phyloP scores from a whole-genome alignment of 495 filamentous ascomycete species.

The Trichoderma parareesei region DNA sequence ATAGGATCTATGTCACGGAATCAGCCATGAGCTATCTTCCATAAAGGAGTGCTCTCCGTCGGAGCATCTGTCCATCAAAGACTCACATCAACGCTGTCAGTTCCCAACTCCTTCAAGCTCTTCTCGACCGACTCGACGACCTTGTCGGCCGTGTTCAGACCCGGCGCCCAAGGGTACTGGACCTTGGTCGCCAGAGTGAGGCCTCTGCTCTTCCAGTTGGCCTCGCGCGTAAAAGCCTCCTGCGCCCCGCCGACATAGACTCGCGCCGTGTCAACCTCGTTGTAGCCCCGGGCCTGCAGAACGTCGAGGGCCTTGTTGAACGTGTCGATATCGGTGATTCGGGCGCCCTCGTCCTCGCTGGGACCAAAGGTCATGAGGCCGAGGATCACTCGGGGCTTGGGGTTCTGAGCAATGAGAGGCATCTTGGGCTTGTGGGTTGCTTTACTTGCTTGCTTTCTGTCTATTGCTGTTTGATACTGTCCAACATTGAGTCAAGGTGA shows the following conservation, averaged over 20 bases:
- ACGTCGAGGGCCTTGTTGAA: slow-evolving; percentile 58
- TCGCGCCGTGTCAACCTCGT: slow-evolving; percentile 74
- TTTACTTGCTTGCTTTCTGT: not conserved
- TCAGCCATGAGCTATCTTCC: not conserved
- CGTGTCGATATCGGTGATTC: slow-evolving; percentile 60
- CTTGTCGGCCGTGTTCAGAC: slow-evolving; percentile 51
- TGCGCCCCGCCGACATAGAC: slow-evolving; percentile 66
- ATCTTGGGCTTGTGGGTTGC: slow-evolving; percentile 30
- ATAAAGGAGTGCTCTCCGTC: not conserved
- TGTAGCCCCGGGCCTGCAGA: slow-evolving; percentile 65
- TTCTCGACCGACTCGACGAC: slow-evolving; percentile 54
- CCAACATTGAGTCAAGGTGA: too few relatives aligned
- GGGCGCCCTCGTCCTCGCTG: slow-evolving; percentile 47
- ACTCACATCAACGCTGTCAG: slow-evolving; percentile 61
- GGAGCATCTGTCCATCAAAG: not conserved
- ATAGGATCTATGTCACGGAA: not conserved
- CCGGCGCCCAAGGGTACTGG: slow-evolving; percentile 52
- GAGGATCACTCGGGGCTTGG: slow-evolving; percentile 47
- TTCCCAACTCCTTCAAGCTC: slow-evolving; percentile 63
- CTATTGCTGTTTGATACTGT: too few relatives aligned
- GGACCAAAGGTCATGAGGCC: slow-evolving; percentile 57
- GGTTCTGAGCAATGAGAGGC: slow-evolving; percentile 21
- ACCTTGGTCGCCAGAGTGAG: slow-evolving; percentile 80
- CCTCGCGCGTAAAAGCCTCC: slow-evolving; percentile 71
- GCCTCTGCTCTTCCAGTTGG: slow-evolving; percentile 73